Evolutionary conservation across 768 basidiomycete species (phyloP).

Genomic region (Leccinum subtestaceum): DNA sequence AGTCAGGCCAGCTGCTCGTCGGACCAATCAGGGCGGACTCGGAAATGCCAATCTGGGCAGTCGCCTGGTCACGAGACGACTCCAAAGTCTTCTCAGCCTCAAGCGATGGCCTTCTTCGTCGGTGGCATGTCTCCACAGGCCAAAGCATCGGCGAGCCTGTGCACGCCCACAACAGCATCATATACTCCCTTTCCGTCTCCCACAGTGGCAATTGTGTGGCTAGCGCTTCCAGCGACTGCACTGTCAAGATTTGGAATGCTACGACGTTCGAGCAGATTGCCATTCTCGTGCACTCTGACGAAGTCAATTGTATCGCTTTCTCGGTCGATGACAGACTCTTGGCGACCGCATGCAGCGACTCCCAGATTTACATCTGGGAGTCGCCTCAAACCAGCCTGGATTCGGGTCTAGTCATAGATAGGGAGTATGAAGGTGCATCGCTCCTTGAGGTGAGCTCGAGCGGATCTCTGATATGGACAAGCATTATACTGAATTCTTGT

Average conservation of each 20-base stretch:
- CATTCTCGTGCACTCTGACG: slow-evolving; percentile 20
- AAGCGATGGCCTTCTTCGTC: slow-evolving; percentile 22
- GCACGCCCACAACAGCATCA: slow-evolving; percentile 23
- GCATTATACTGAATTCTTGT: slow-evolving; percentile 5
- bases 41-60: slow-evolving; percentile 26
- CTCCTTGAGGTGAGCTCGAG: slow-evolving; percentile 25
- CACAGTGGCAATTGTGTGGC: slow-evolving; percentile 28
- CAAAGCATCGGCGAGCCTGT: slow-evolving; percentile 22
- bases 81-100: slow-evolving; percentile 27
- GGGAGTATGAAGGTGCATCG: slow-evolving; percentile 20
- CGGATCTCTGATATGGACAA: neutral
- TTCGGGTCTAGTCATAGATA: slow-evolving; percentile 29
- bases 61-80: slow-evolving; percentile 32
- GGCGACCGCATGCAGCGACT: slow-evolving; percentile 33
- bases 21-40: slow-evolving; percentile 23
- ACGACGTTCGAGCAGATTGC: slow-evolving; percentile 26
- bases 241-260: slow-evolving; percentile 31
- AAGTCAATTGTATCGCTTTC: slow-evolving; percentile 31
- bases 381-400: slow-evolving; percentile 27
- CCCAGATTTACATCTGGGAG: slow-evolving; percentile 32
- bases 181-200: slow-evolving; percentile 28
- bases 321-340: slow-evolving; percentile 29
- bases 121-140: slow-evolving; percentile 25
- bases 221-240: slow-evolving; percentile 29
- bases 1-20: slow-evolving; percentile 24